Conservation (phyloP, 139 green algal genomes). For the Chloropicon primus region DNA sequence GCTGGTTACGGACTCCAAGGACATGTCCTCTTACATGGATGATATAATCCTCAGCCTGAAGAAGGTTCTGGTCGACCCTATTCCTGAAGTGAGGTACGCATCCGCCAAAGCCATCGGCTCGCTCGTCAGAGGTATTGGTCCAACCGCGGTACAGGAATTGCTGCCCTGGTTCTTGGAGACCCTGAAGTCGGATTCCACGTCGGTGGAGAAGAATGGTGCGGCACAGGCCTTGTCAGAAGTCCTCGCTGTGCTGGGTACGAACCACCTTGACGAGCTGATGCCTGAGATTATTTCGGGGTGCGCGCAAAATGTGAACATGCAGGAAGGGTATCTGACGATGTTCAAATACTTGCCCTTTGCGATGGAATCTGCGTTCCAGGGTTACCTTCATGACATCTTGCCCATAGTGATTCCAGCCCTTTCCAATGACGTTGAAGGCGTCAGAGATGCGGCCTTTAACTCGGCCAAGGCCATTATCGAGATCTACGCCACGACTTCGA, state of each 20-base stretch:
- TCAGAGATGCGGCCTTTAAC: constrained; percentile 72
- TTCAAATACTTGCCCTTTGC: constrained; percentile 53
- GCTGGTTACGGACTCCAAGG: constrained; percentile 83
- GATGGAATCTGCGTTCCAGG: constrained; percentile 36
- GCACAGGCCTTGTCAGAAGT: constrained; percentile 77
- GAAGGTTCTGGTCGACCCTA: constrained; percentile 77
- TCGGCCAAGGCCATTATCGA: constrained; percentile 55
- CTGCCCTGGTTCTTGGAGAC: constrained; percentile 75
- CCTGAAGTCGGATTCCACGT: constrained; percentile 48
- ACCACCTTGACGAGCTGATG: constrained; percentile 63
- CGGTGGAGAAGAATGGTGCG: constrained; percentile 44
- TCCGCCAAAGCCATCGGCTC: constrained; percentile 70
- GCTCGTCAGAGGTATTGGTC: constrained; percentile 65
- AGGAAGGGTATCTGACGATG: constrained; percentile 82
- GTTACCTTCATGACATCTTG: constrained; percentile 55
- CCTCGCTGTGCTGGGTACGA: constrained; percentile 61
- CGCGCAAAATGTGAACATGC: constrained; percentile 27
- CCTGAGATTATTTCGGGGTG: constrained; percentile 63
- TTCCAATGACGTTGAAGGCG: constrained; percentile 81
- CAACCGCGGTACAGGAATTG: constrained; percentile 39
- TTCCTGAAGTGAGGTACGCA: constrained; percentile 74
- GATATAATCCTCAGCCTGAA: constrained; percentile 84
- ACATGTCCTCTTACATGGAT: constrained; percentile 86
- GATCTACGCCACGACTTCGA: constrained; percentile 1
- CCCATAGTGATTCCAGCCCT: constrained; percentile 81